These are phyloP conservation scores for Nannochloropsis salina DNA, from an alignment of 108 stramenopile species.

Conservation along the genomic window DNA sequence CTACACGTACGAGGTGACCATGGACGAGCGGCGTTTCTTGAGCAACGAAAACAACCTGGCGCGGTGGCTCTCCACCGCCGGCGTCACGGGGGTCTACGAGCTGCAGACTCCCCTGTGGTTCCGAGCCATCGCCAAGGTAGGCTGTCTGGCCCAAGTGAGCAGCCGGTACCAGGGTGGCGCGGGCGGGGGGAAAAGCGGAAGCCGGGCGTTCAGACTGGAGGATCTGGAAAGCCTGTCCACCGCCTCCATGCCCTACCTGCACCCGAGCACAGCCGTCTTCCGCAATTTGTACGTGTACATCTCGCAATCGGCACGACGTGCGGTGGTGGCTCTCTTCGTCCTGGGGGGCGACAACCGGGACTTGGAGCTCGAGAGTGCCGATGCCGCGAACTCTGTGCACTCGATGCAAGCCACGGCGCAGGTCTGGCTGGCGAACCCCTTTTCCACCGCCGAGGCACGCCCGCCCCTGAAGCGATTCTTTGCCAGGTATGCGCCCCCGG, in stretches of 20 bases:
- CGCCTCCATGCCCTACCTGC: slow-evolving; percentile 34
- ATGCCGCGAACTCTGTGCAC: not conserved
- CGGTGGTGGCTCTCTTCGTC: slow-evolving; percentile 44
- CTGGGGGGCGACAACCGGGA: slow-evolving; percentile 22
- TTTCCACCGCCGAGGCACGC: slow-evolving; percentile 27
- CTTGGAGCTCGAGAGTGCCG: slow-evolving; percentile 20
- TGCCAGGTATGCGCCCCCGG: slow-evolving; percentile 28
- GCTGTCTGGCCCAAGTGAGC: slow-evolving; percentile 16
- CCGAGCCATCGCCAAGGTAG: slow-evolving; percentile 61
- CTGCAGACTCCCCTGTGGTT: slow-evolving; percentile 69
- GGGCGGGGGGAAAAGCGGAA: slow-evolving; percentile 28
- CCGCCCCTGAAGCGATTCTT: slow-evolving; percentile 37
- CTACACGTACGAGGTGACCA: slow-evolving; percentile 75
- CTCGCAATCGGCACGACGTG: slow-evolving; percentile 30
- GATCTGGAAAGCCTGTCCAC: slow-evolving; percentile 31
- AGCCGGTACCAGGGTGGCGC: slow-evolving; percentile 24
- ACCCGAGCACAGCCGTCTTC: slow-evolving; percentile 53
- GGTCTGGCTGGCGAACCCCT: slow-evolving; percentile 42
- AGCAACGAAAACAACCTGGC: slow-evolving; percentile 51
- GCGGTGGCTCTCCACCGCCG: not conserved
- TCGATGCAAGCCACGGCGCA: not conserved
- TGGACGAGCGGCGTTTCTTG: slow-evolving; percentile 66
- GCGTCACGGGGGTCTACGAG: slow-evolving; percentile 78
- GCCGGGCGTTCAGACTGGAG: slow-evolving; percentile 33
- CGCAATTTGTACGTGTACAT: slow-evolving; percentile 65